Percentiles rank a stretch among this genome's conserved stretches.
Conservation (phyloP, 352 stramenopile species). For the Aphanomyces invadans region DNA sequence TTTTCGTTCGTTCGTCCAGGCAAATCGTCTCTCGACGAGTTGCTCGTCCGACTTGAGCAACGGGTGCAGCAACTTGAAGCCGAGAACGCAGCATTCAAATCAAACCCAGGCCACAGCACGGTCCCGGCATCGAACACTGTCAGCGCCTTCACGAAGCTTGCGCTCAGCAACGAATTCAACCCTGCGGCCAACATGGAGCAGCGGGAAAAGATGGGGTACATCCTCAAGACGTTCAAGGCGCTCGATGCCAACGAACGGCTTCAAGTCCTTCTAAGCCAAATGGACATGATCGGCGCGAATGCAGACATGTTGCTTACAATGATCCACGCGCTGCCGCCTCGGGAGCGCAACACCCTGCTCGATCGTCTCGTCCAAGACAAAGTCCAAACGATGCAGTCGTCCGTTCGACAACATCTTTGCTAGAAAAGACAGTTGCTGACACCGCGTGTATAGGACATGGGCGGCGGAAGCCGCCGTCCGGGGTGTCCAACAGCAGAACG, state of each 20-base stretch:
- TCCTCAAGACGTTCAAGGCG: constrained; percentile 15
- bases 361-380: constrained; percentile 8
- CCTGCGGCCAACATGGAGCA: not conserved
- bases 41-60: constrained; percentile 8
- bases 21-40: not conserved
- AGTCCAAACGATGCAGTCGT: constrained; percentile 5
- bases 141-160: not conserved
- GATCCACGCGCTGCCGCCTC: not conserved
- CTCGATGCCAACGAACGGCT: not conserved
- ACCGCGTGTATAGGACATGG: not conserved
- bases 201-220: constrained; percentile 9
- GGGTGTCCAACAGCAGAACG: not conserved
- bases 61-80: constrained; percentile 4
- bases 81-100: not conserved
- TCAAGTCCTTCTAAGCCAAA: not conserved
- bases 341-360: not conserved
- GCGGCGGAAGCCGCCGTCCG: not conserved
- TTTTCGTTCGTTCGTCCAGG: too few relatives aligned
- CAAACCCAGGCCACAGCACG: not conserved
- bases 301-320: not conserved
- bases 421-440: not conserved
- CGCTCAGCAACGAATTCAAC: not conserved
- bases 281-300: not conserved
- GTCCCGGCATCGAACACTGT: not conserved
- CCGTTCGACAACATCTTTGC: too few relatives aligned